A percentile compares a stretch with the other conserved stretches of the same genome.
Evolutionary conservation across 805 yeast species (phyloP).

Genomic region (Lipomyces sp.): DNA sequence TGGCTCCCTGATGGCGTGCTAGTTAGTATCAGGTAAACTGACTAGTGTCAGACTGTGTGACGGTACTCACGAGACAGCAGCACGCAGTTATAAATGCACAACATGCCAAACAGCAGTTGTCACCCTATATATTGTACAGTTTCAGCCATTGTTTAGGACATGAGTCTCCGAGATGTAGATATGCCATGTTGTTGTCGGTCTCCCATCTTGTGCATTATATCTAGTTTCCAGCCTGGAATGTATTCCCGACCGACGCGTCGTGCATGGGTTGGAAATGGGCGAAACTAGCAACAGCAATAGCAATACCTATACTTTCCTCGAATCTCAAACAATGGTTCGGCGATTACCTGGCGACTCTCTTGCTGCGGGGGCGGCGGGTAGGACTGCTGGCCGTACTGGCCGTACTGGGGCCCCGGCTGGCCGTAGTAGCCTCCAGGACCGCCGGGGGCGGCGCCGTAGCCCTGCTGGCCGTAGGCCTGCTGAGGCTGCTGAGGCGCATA

Average conservation of each 20-base stretch:
- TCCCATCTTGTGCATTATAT: too few species aligned
- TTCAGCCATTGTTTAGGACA: neutral
- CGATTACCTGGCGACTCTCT: neutral
- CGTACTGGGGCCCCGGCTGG: slow-evolving; percentile 5
- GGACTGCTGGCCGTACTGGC: neutral
- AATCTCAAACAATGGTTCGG: neutral
- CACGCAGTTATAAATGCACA: slow-evolving; percentile 11
- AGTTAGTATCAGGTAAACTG: too few species aligned
- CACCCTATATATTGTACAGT: neutral
- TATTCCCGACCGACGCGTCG: too few species aligned
- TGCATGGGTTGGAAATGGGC: too few species aligned
- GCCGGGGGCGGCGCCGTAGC: slow-evolving; percentile 1
- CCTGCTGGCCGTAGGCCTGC: slow-evolving; percentile 6
- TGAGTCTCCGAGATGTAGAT: neutral
- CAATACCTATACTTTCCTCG: neutral
- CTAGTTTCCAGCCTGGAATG: too few species aligned
- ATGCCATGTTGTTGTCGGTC: too few species aligned
- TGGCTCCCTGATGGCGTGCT: too few species aligned
- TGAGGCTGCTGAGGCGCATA: slow-evolving; percentile 10
- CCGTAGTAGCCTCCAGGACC: slow-evolving; percentile 4
- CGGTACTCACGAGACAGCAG: slow-evolving; percentile 11
- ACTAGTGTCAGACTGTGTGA: too few species aligned
- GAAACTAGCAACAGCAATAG: neutral
- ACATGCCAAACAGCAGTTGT: slow-evolving; percentile 2
- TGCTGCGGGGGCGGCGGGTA: neutral